A percentile compares a stretch with the other conserved stretches of the same genome.
phyloP scores from a whole-genome alignment of 164 flowering plant genomes.

The Macadamia tetraphylla region DNA sequence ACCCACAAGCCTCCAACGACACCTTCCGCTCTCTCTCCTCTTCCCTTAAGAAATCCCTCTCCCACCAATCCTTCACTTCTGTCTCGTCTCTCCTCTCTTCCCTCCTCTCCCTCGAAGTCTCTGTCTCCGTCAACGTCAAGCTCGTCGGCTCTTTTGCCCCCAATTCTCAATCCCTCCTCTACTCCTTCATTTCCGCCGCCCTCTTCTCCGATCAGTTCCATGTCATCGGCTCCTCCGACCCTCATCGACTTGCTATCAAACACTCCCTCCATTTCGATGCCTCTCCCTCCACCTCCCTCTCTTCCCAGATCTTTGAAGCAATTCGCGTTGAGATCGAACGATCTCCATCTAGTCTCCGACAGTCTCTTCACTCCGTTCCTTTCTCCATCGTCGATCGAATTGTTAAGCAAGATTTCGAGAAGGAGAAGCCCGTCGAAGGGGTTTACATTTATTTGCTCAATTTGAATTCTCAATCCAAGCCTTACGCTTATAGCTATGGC shows the following conservation, averaged over 20 bases:
- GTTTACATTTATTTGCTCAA: slow-evolving; percentile 58
- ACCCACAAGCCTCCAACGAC: slow-evolving; percentile 72
- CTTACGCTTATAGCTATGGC: slow-evolving; percentile 57
- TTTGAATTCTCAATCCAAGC: slow-evolving; percentile 45
- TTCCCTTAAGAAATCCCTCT: slow-evolving; percentile 33
- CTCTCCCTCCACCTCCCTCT: slow-evolving; percentile 20
- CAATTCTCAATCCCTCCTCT: slow-evolving; percentile 21
- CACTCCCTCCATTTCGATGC: slow-evolving; percentile 33
- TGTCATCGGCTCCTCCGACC: slow-evolving; percentile 26
- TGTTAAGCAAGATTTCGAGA: slow-evolving; percentile 49
- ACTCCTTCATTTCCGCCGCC: slow-evolving; percentile 28
- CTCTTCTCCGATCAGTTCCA: slow-evolving; percentile 34
- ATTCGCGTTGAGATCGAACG: slow-evolving; percentile 21
- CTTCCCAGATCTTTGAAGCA: slow-evolving; percentile 18
- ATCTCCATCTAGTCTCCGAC: slow-evolving; percentile 13
- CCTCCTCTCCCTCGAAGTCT: slow-evolving; percentile 26
- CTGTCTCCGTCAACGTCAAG: slow-evolving; percentile 35
- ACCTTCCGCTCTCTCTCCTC: slow-evolving; percentile 25
- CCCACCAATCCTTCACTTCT: slow-evolving; percentile 14
- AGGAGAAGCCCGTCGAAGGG: slow-evolving; percentile 42
- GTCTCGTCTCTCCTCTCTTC: slow-evolving; percentile 17
- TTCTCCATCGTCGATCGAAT: slow-evolving; percentile 46
- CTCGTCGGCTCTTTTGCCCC: slow-evolving; percentile 39
- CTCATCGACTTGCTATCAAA: slow-evolving; percentile 32
- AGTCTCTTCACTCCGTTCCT: slow-evolving; percentile 37